Conservation (phyloP, 2,329 filamentous ascomycete genomes). For the Cyphellophora attinorum region DNA sequence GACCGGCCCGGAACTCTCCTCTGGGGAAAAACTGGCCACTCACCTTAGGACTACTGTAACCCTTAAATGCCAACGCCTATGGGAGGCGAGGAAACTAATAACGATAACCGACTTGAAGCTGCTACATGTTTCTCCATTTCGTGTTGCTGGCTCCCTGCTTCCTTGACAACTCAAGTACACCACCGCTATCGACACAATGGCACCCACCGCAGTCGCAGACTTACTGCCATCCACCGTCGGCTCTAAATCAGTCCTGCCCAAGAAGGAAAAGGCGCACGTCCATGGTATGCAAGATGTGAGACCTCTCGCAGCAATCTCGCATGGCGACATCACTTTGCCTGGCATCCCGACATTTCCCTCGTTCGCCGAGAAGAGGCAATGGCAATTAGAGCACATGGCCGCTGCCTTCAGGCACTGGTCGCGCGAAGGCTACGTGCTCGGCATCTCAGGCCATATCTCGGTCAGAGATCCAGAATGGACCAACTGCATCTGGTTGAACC, state of each 20-base stretch:
- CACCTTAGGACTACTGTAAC: too few relatives aligned
- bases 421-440: conserved; percentile 57
- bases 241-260: conserved; percentile 9
- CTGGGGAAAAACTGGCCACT: too few relatives aligned
- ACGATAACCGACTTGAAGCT: too few relatives aligned
- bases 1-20: too few relatives aligned
- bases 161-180: too few relatives aligned
- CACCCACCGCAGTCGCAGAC: conserved; percentile 15
- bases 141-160: too few relatives aligned
- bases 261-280: conserved; percentile 13
- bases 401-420: conserved; percentile 60
- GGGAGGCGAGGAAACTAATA: too few relatives aligned
- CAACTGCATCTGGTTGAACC: conserved; percentile 61
- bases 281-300: conserved; percentile 19
- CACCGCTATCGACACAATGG: conserved; percentile 7
- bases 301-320: conserved; percentile 19
- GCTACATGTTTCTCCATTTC: too few relatives aligned
- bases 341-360: conserved; percentile 46
- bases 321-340: conserved; percentile 16
- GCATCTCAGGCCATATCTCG: conserved; percentile 59
- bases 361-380: conserved; percentile 48
- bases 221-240: conserved; percentile 7
- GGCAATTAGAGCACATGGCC: conserved; percentile 58
- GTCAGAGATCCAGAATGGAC: conserved; percentile 56
- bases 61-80: too few relatives aligned